phyloP scores from a whole-genome alignment of 2,329 filamentous ascomycete species.

The Cytospora paraplurivora region DNA sequence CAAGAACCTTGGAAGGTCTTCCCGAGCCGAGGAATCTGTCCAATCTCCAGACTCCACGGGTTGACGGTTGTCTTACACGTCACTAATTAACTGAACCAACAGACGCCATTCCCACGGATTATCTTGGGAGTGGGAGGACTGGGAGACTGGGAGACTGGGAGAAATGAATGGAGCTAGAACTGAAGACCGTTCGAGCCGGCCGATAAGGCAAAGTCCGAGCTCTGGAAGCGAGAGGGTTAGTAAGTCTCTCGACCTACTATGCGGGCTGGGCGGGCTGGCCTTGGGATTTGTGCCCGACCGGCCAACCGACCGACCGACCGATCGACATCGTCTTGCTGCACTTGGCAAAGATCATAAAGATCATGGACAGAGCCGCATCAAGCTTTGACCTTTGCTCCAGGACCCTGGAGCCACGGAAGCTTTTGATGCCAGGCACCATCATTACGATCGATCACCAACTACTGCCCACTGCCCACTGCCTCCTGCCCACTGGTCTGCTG shows the following conservation, averaged over 20 bases:
- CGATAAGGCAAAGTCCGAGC: conserved; percentile 12
- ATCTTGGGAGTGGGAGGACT: neutral
- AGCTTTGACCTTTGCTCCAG: conserved; percentile 13
- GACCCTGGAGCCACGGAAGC: conserved; percentile 6
- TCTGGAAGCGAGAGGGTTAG: neutral
- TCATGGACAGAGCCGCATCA: conserved; percentile 28
- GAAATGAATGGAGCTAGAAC: neutral
- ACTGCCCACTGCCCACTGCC: neutral
- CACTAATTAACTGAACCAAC: conserved; percentile 7
- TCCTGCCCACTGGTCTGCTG: too few species aligned
- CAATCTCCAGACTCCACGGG: conserved; percentile 16
- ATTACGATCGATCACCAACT: neutral
- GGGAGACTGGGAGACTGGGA: too few species aligned
- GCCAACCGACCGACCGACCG: conserved; percentile 4
- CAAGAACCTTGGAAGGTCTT: conserved; percentile 5
- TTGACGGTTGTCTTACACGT: conserved; percentile 23
- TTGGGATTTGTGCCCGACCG: neutral
- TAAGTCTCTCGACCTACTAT: neutral
- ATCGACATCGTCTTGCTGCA: conserved; percentile 13
- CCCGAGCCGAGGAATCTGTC: conserved; percentile 23
- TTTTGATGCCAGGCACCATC: neutral
- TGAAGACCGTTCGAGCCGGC: conserved; percentile 16
- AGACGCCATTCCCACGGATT: conserved; percentile 13
- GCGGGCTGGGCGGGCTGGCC: neutral
- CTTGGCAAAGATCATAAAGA: conserved; percentile 23